Evolutionary conservation across 1,284 basidiomycete genomes (phyloP).

Genomic region (Trametes sp.): DNA sequence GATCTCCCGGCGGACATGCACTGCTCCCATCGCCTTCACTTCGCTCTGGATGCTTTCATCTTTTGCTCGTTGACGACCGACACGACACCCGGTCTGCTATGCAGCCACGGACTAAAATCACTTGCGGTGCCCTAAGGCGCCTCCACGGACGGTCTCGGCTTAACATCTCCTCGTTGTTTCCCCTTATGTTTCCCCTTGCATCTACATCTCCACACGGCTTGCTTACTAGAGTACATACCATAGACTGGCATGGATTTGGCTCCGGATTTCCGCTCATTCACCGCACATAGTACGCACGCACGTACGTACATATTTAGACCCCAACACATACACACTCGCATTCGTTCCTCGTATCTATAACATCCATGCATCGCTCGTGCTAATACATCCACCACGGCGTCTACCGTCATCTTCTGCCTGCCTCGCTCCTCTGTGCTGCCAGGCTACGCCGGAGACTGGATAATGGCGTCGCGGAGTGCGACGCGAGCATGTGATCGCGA

Average conservation of each 20-base stretch:
- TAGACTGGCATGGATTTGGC: constrained; percentile 11
- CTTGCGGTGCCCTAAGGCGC: neutral
- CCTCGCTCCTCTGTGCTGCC: neutral
- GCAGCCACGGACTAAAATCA: constrained; percentile 5
- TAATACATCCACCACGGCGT: neutral
- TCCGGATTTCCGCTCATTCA: constrained; percentile 21
- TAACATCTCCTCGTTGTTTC: neutral
- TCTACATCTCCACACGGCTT: neutral
- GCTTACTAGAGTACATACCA: constrained; percentile 3
- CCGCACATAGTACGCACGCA: neutral
- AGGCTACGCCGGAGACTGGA: neutral
- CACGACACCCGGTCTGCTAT: neutral
- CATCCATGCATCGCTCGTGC: constrained; percentile 9
- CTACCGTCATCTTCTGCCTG: neutral
- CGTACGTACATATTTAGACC: neutral
- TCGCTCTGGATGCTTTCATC: neutral
- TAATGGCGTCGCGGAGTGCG: neutral
- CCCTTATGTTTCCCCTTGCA: neutral
- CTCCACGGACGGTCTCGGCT: constrained; percentile 4
- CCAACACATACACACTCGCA: constrained; percentile 1
- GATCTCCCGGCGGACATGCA: neutral
- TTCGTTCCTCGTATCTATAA: constrained; percentile 16
- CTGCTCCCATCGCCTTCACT: neutral
- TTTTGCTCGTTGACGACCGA: neutral
- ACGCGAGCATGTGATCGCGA: constrained; percentile 32